phyloP scores from a whole-genome alignment of 352 stramenopile genomes.

The Globisporangium heterothallicum region DNA sequence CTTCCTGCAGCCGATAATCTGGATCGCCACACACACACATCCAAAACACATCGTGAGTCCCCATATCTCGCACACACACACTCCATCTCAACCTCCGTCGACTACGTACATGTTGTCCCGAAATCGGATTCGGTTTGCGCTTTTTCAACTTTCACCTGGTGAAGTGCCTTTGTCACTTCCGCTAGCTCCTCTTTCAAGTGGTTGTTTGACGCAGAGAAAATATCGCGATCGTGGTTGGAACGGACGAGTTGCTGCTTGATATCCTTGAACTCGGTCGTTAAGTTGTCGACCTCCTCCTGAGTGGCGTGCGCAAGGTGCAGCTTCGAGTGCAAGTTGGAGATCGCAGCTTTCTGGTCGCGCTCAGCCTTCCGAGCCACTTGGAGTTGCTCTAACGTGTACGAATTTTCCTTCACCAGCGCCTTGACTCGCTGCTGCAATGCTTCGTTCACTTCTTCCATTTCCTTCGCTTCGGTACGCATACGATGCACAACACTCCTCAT shows the following conservation, averaged over 20 bases:
- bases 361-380: slow-evolving; percentile 66
- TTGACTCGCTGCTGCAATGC: slow-evolving; percentile 71
- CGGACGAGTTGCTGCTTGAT: slow-evolving; percentile 59
- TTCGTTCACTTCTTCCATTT: slow-evolving; percentile 69
- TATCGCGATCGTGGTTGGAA: slow-evolving; percentile 69
- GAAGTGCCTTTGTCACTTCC: slow-evolving; percentile 59
- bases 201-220: slow-evolving; percentile 72
- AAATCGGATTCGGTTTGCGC: slow-evolving; percentile 71
- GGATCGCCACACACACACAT: neutral
- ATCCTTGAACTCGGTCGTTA: slow-evolving; percentile 57
- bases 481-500: slow-evolving; percentile 64
- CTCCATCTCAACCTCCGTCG: neutral
- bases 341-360: slow-evolving; percentile 62
- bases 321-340: slow-evolving; percentile 59
- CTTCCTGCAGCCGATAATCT: slow-evolving; percentile 62
- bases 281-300: slow-evolving; percentile 58
- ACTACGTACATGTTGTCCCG: slow-evolving; percentile 47
- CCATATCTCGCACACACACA: neutral
- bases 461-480: slow-evolving; percentile 58
- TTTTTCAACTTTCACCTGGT: slow-evolving; percentile 60
- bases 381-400: slow-evolving; percentile 72
- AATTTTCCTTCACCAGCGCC: slow-evolving; percentile 70
- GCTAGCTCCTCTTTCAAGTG: slow-evolving; percentile 68
- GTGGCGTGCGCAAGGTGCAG: slow-evolving; percentile 58
- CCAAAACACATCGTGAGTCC: neutral